phyloP scores from a whole-genome alignment of 2,329 filamentous ascomycete genomes.

The Penicillium italicum region DNA sequence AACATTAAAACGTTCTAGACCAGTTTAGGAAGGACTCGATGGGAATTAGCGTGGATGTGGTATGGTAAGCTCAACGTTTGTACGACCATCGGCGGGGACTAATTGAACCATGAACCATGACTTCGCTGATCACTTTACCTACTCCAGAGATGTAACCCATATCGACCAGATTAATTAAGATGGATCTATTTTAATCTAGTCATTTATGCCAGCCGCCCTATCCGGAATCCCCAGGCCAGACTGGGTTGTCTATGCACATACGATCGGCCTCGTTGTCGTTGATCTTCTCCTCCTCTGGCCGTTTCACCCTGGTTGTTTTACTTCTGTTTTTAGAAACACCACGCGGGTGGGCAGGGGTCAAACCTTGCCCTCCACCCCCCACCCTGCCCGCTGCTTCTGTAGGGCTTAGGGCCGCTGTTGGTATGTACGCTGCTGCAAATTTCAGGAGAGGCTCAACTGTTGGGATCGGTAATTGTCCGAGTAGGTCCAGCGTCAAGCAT shows the following conservation, averaged over 20 bases:
- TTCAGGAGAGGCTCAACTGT: neutral
- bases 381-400: neutral
- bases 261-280: neutral
- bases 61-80: neutral
- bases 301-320: slow-evolving; percentile 1
- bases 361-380: neutral
- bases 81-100: slow-evolving; percentile 7
- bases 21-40: neutral
- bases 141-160: neutral
- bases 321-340: slow-evolving; percentile 13
- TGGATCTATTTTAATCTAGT: neutral
- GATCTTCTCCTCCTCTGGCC: neutral
- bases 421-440: neutral
- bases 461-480: neutral
- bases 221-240: neutral
- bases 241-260: neutral
- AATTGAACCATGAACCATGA: slow-evolving; percentile 8
- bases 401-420: slow-evolving; percentile 2
- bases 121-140: slow-evolving; percentile 1
- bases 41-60: neutral
- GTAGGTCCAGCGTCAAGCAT: neutral
- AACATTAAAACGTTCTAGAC: neutral
- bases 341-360: slow-evolving; percentile 11
- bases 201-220: neutral
- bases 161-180: neutral